Evolutionary conservation across 345 rosid genomes (phyloP).

Genomic region (Salix udensis): DNA sequence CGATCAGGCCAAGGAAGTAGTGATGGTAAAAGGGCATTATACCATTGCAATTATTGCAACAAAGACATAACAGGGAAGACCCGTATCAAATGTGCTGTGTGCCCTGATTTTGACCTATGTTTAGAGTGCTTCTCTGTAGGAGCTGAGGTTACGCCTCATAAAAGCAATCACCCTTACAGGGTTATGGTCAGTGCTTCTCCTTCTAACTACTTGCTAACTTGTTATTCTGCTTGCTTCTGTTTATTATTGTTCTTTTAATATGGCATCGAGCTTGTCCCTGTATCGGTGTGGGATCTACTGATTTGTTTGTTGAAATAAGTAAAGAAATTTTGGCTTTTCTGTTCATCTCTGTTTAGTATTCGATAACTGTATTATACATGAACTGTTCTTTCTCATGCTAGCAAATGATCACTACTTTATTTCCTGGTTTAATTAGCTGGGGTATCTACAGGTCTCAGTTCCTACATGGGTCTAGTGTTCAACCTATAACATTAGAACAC

Average conservation of each 20-base stretch:
- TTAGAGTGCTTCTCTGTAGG: conserved; percentile 95
- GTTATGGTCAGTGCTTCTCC: conserved; percentile 74
- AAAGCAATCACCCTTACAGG: conserved; percentile 75
- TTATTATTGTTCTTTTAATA: not conserved
- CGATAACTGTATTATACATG: not conserved
- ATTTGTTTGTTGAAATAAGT: not conserved
- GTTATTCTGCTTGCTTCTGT: not conserved
- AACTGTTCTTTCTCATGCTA: not conserved
- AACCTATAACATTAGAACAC: not conserved
- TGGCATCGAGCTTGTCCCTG: not conserved
- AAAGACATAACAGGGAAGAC: conserved; percentile 89
- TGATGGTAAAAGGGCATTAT: conserved; percentile 81
- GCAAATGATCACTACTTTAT: not conserved
- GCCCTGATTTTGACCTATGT: conserved; percentile 97
- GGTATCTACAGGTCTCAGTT: not conserved
- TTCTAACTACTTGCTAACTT: conserved; percentile 1
- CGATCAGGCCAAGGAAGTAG: conserved; percentile 62
- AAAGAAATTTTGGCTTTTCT: not conserved
- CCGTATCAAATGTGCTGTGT: conserved; percentile 83
- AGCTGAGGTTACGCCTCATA: conserved; percentile 87
- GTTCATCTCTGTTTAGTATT: not conserved
- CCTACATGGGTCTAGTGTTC: not conserved
- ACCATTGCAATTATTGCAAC: conserved; percentile 96
- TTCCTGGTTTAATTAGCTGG: not conserved
- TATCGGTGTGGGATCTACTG: not conserved